Evolutionary conservation across 805 yeast species (phyloP).

Genomic region (Myxozyma kluyveri): DNA sequence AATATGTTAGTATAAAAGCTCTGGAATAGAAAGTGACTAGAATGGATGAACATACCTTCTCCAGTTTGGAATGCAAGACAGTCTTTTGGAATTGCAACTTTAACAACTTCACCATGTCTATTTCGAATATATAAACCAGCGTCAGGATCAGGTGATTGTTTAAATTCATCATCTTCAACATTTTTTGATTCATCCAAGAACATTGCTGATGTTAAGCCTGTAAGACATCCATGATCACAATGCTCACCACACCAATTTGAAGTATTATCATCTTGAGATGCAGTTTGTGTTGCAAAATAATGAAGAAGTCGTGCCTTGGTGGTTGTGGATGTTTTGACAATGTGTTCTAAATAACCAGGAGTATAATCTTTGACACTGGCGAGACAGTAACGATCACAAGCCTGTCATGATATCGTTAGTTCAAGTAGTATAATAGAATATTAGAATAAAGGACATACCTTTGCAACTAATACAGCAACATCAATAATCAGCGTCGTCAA

Average conservation of each 20-base stretch:
- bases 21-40: not conserved
- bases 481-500: slow-evolving; percentile 45
- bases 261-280: slow-evolving; percentile 30
- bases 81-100: slow-evolving; percentile 54
- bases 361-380: slow-evolving; percentile 37
- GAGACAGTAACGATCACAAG: slow-evolving; percentile 49
- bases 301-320: slow-evolving; percentile 59
- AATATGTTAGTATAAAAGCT: too few species aligned
- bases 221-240: slow-evolving; percentile 57
- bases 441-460: not conserved
- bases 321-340: slow-evolving; percentile 50
- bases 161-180: slow-evolving; percentile 33
- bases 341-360: slow-evolving; percentile 43
- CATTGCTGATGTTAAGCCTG: slow-evolving; percentile 57
- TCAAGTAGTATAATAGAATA: not conserved
- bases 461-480: slow-evolving; percentile 50
- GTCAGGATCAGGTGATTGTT: slow-evolving; percentile 44
- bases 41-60: slow-evolving; percentile 30
- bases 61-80: slow-evolving; percentile 64
- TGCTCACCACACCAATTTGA: slow-evolving; percentile 62
- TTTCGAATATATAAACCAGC: slow-evolving; percentile 53
- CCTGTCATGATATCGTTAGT: slow-evolving; percentile 26
- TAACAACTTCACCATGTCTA: slow-evolving; percentile 46
- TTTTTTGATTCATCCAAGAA: slow-evolving; percentile 43
- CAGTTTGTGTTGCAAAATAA: slow-evolving; percentile 45